A percentile compares a stretch with the other conserved stretches of the same genome.
phyloP scores from a whole-genome alignment of 208 protist genomes.

The Trypanosoma rangeli region DNA sequence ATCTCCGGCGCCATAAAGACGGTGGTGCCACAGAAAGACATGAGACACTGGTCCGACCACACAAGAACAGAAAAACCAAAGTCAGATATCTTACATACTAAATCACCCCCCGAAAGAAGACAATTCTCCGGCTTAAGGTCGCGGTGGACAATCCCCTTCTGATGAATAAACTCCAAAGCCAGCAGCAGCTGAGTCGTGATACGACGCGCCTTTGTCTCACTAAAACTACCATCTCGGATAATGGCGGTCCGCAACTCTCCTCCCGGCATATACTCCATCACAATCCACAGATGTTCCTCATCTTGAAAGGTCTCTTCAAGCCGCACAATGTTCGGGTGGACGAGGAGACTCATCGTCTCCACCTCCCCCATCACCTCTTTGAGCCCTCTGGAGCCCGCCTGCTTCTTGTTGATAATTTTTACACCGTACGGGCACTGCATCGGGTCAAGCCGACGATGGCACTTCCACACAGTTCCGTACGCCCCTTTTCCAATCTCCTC shows the following conservation, averaged over 20 bases:
- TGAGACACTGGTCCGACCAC: conserved; percentile 75
- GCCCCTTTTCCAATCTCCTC: conserved; percentile 81
- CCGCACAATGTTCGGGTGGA: conserved; percentile 89
- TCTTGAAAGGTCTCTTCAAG: conserved; percentile 88
- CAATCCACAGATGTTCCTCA: conserved; percentile 77
- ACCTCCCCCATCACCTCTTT: conserved; percentile 85
- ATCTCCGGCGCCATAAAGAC: conserved; percentile 92
- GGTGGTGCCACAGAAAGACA: conserved; percentile 84
- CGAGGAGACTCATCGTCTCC: conserved; percentile 89
- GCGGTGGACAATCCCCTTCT: conserved; percentile 89
- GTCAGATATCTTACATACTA: conserved; percentile 88
- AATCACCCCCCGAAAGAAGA: conserved; percentile 68
- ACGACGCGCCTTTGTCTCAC: conserved; percentile 49
- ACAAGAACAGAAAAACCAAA: conserved; percentile 90
- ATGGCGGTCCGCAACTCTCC: conserved; percentile 70
- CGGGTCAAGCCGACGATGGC: conserved; percentile 37
- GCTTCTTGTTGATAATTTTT: conserved; percentile 83
- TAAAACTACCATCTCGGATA: conserved; percentile 33
- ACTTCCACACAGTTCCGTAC: conserved; percentile 83
- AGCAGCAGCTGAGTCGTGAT: conserved; percentile 82
- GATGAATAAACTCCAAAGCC: conserved; percentile 90
- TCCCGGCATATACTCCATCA: conserved; percentile 91
- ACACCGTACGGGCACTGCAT: conserved; percentile 54
- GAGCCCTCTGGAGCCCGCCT: conserved; percentile 63
- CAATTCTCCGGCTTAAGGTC: conserved; percentile 93